Evolutionary conservation across 2,329 filamentous ascomycete genomes (phyloP).

Genomic region (Hypoxylon sp.): DNA sequence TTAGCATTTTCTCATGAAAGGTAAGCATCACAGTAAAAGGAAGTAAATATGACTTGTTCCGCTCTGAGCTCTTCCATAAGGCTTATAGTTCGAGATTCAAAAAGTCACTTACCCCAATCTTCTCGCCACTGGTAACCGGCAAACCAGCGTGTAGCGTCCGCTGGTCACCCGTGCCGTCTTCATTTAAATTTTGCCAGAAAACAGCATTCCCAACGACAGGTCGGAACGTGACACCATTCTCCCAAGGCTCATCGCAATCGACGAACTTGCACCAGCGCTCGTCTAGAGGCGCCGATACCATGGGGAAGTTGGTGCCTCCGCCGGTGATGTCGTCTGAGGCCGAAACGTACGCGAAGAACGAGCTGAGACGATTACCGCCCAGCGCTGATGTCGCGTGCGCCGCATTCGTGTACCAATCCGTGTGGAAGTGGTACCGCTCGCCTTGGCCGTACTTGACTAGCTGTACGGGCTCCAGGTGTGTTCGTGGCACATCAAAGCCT

Average conservation of each 20-base stretch:
- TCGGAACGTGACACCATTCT: slow-evolving; percentile 63
- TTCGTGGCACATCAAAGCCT: slow-evolving; percentile 57
- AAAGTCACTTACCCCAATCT: slow-evolving; percentile 57
- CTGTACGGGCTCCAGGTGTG: slow-evolving; percentile 63
- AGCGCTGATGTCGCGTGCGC: slow-evolving; percentile 56
- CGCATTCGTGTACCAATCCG: slow-evolving; percentile 65
- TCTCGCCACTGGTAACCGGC: slow-evolving; percentile 62
- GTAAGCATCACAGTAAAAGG: not conserved
- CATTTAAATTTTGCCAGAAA: slow-evolving; percentile 64
- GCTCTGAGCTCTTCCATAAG: not conserved
- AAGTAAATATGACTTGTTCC: not conserved
- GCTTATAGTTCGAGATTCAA: not conserved
- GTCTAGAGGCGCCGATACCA: slow-evolving; percentile 57
- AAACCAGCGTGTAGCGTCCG: slow-evolving; percentile 64
- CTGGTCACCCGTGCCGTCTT: slow-evolving; percentile 59
- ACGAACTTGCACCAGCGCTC: slow-evolving; percentile 61
- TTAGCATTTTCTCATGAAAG: slow-evolving; percentile 11
- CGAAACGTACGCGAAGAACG: slow-evolving; percentile 65
- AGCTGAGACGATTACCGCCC: slow-evolving; percentile 62
- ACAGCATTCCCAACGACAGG: slow-evolving; percentile 64
- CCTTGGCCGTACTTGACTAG: slow-evolving; percentile 63
- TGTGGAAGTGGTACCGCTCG: slow-evolving; percentile 65
- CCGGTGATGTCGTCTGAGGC: slow-evolving; percentile 59
- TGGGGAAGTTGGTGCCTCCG: slow-evolving; percentile 66
- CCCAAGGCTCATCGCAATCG: slow-evolving; percentile 65